Evolutionary conservation across 2,329 filamentous ascomycete genomes (phyloP).

Genomic region (Colletotrichum brevisporum): DNA sequence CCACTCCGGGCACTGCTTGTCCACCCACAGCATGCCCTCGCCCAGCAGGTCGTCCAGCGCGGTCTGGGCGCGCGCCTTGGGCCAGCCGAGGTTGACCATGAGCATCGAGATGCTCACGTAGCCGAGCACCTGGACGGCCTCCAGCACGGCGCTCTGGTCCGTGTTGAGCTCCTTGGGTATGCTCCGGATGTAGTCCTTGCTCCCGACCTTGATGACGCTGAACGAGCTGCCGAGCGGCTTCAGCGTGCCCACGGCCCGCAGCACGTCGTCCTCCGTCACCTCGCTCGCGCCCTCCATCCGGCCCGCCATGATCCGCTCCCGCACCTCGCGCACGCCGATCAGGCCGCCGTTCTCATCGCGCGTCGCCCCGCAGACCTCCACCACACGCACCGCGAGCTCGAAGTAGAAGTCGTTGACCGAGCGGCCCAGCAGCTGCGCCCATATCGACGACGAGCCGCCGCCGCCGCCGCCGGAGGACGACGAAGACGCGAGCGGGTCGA

Average conservation of each 20-base stretch:
- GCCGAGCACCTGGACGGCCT: constrained; percentile 90
- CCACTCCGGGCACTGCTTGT: constrained; percentile 85
- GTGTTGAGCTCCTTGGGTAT: constrained; percentile 96
- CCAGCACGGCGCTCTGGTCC: constrained; percentile 92
- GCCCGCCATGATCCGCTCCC: constrained; percentile 79
- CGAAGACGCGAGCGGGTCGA: constrained; percentile 84
- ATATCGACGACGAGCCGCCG: constrained; percentile 77
- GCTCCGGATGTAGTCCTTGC: constrained; percentile 88
- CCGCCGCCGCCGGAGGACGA: constrained; percentile 54
- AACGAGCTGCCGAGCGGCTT: constrained; percentile 91
- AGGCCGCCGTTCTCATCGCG: constrained; percentile 93
- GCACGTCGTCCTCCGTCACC: constrained; percentile 92
- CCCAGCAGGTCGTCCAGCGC: constrained; percentile 91
- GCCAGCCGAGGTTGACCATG: constrained; percentile 88
- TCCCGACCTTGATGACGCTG: constrained; percentile 85
- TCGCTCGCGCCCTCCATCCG: constrained; percentile 83
- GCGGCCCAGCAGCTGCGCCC: constrained; percentile 91
- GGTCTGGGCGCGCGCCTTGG: constrained; percentile 85
- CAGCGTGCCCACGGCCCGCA: constrained; percentile 88
- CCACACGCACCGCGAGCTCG: constrained; percentile 93
- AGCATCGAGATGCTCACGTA: constrained; percentile 94
- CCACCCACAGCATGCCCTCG: constrained; percentile 94
- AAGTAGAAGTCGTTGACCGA: constrained; percentile 99
- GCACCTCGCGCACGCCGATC: constrained; percentile 86
- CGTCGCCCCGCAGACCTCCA: constrained; percentile 91